Base-by-base conservation (phyloP, 1,139 yeast genomes). In the Hansenula lynferdii region DNA sequence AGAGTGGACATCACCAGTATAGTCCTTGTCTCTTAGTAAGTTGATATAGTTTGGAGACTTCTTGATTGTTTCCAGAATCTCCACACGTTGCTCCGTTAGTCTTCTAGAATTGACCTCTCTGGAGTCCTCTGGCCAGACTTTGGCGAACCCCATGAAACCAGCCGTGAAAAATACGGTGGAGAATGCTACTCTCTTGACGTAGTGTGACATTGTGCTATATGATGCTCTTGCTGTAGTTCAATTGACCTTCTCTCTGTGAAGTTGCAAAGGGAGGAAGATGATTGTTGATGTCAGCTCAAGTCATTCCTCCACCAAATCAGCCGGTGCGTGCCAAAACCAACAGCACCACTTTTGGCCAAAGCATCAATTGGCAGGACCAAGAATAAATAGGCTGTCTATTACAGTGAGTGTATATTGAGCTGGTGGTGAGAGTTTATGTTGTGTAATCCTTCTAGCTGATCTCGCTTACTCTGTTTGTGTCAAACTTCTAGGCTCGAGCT, bases 131-230 rank as follows among this genome's bases (percentile, higher is more conserved):
- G 66, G 63, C 69, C 68, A 65, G 8, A 65, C 62, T 43, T 36
- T 76, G 64, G 62, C 77, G 67, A 43, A 67, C 35, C 43, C 24
- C 3, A 66, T 67, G 36, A 70, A 63, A 1, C 83, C 84, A 0
- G 64, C 50, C 0, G 70, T 72, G 42, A 78, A 72, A 5, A 72
- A 73, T 1, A 61, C 49, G 3, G 69, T 39, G 0, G 79, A 75
- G 2, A 58, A 36, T 3, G 55, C 41, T 6, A 55, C 38, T 35
- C 61, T 48, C 23, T 51, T 54, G 10, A 62, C 22, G 4, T 47
- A 12, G 3, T 37, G 23, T 4, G 47, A 16, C 52, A 51, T 50
- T 17, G 12, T 14, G n/a, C n/a, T 17, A 5, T 4, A 6, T 9
- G 11, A n/a, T 10, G 12, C 16, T 14, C n/a, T 14, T 12, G 3